phyloP scores from a whole-genome alignment of 805 yeast genomes.

The Monosporozyma servazzii region DNA sequence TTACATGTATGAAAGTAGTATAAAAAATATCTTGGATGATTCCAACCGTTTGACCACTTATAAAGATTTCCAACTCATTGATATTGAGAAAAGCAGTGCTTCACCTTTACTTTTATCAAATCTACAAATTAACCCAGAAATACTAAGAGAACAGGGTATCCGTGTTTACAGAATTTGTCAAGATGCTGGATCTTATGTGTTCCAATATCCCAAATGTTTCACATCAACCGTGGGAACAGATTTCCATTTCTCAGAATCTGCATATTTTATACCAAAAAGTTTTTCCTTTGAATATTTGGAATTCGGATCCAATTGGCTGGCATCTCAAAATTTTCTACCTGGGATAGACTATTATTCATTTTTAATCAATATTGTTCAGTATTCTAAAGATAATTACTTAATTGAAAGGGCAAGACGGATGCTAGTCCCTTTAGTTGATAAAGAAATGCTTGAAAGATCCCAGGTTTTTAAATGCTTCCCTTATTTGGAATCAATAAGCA shows the following conservation, averaged over 20 bases:
- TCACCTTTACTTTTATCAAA: conserved; percentile 8
- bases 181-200: conserved; percentile 50
- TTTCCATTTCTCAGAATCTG: conserved; percentile 45
- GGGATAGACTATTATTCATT: conserved; percentile 43
- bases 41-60: not conserved
- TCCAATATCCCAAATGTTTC: conserved; percentile 49
- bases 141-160: conserved; percentile 42
- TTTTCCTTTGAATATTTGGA: conserved; percentile 45
- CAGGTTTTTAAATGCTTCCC: conserved; percentile 29
- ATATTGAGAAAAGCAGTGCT: not conserved
- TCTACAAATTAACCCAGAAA: conserved; percentile 40
- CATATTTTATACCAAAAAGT: conserved; percentile 42
- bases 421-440: conserved; percentile 12
- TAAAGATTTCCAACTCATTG: not conserved
- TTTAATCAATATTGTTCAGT: conserved; percentile 37
- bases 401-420: conserved; percentile 29
- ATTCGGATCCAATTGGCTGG: conserved; percentile 45
- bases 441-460: conserved; percentile 39
- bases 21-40: not conserved
- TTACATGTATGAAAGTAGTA: not conserved
- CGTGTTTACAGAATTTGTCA: conserved; percentile 41
- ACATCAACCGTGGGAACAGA: conserved; percentile 47
- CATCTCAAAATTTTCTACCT: conserved; percentile 41
- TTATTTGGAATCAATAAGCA: conserved; percentile 28
- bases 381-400: conserved; percentile 33